Base-by-base conservation (phyloP, 2,329 filamentous ascomycete genomes). In the Colletotrichum truncatum region DNA sequence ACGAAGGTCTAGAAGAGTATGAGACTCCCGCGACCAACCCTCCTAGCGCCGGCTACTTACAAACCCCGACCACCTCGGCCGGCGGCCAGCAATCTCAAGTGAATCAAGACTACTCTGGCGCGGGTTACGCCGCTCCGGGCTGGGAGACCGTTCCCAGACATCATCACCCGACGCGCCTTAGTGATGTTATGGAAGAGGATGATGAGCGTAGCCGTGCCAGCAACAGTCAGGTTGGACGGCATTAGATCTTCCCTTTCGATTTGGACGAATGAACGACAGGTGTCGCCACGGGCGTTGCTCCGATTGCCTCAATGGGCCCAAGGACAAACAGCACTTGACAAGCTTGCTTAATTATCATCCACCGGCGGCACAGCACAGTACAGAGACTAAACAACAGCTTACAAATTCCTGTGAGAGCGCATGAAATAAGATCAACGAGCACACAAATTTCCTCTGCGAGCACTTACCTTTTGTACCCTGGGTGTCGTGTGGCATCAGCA, bases 151-250 rank as follows among this genome's bases (percentile, higher is more conserved):
- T 93, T 68, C 90, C 91, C 23, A 86, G 89, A 60, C 94, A 97
- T 77, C 93, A 96, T 70, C 93, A 97, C 78, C 94, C 94, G 0
- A 97, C 94, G 8, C 84, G 94, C 61, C 82, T 97, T 68, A 97
- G 93, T 76, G 94, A 97, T 78, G 94, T 97, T 26, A 85, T 96
- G 28, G 91, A 94, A 73, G 93, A 93, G 73, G 91, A 97, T 68
- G 93, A 96, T 70, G 93, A 97, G 78, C 85, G 89, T 53, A 93
- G 91, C 74, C 87, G 91, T 21, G 93, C 91, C 12, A 92, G 91
- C 70, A 89, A 89, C 10, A 91, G 89, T 74, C 86, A 89, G 36
- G 36, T 66, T 23, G 60, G 64, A 26, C 64, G 60, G 23, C 59
- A 64, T 26, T 66, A 64, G 38, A 32, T 25, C 43, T 21, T 23